Evolutionary conservation across 345 rosid species (phyloP), one percentile per base, ranked within the genome.

Genomic region (Dimocarpus longan): DNA sequence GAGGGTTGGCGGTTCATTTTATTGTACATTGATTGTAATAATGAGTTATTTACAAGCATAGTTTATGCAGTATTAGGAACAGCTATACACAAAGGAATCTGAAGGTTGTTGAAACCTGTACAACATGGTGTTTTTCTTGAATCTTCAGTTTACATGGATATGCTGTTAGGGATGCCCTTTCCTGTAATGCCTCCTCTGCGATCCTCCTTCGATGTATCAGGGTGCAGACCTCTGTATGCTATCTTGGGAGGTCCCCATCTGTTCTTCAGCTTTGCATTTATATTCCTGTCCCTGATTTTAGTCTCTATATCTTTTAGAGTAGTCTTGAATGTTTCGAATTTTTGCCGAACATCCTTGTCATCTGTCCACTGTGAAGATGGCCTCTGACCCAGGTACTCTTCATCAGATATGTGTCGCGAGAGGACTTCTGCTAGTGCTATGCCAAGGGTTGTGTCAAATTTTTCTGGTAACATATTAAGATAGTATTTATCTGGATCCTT

Each of bases 111-210:
- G 46, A 46, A 39, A 24, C 72, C 8, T 70, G 6, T 13, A 78
- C 46, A 16, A 22, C 16, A 65, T 37, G 4, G 21, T 39, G n/a
- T 46, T 8, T 19, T 28, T 4, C 44, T 50, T 77, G 42, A 24
- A 28, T 48, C 5, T 26, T 43, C 24, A 48, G 56, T n/a, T 21
- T 63, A 89, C 65, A 86, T 86, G 43, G 89, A 82, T 75, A 88
- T 87, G 81, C 93, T 88, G 71, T 86, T 88, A 8, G 93, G 93
- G 56, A 90, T 86, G 40, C 92, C 93, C 75, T 62, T 85, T 43
- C 88, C 88, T 4, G 82, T 84, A 44, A 85, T 73, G 28, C 89
- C 89, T 32, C 10, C 80, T 56, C 40, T 78, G 43, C 79, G 60
- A 32, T 54, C 70, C 3, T 28, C 78, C 67, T 81, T 82, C 15